Evolutionary conservation across 306 rosid species (phyloP).

Genomic region (Betula pendula): DNA sequence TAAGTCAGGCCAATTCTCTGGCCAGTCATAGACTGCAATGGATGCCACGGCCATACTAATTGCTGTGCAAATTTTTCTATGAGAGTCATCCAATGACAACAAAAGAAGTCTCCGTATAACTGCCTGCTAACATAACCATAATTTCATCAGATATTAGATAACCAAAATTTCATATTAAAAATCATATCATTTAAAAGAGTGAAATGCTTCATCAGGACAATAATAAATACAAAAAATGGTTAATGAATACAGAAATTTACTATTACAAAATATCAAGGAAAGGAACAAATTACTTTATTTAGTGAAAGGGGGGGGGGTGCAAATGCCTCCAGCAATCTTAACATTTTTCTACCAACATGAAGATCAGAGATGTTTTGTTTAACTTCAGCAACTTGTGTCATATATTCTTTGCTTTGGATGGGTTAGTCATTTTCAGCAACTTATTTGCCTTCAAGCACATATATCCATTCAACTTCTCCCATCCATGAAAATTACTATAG

Average conservation of each 20-base stretch:
- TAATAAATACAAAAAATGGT: constrained; percentile 6
- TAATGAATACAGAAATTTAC: constrained; percentile 8
- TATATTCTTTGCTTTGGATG: no score
- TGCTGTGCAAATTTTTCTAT: constrained; percentile 89
- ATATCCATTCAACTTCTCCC: background rate
- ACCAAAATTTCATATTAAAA: constrained; percentile 22
- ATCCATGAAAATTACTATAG: no score
- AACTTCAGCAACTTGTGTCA: no score
- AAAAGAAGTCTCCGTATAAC: constrained; percentile 67
- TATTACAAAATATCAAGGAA: constrained; percentile 9
- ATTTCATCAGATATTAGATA: constrained; percentile 28
- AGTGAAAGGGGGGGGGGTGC: background rate
- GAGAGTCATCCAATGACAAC: constrained; percentile 78
- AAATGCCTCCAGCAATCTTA: no score
- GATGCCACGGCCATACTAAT: constrained; percentile 95
- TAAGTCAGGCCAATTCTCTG: constrained; percentile 91
- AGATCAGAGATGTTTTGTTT: no score
- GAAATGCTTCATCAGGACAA: background rate
- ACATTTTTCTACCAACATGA: no score
- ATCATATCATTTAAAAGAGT: constrained; percentile 5
- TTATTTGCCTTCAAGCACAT: background rate
- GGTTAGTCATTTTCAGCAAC: no score
- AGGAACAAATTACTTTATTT: constrained; percentile 12
- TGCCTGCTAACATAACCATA: constrained; percentile 48
- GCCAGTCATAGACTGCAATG: constrained; percentile 89